phyloP scores from a whole-genome alignment of 176 grass and related monocot genomes.

The Pontederia paniculata region DNA sequence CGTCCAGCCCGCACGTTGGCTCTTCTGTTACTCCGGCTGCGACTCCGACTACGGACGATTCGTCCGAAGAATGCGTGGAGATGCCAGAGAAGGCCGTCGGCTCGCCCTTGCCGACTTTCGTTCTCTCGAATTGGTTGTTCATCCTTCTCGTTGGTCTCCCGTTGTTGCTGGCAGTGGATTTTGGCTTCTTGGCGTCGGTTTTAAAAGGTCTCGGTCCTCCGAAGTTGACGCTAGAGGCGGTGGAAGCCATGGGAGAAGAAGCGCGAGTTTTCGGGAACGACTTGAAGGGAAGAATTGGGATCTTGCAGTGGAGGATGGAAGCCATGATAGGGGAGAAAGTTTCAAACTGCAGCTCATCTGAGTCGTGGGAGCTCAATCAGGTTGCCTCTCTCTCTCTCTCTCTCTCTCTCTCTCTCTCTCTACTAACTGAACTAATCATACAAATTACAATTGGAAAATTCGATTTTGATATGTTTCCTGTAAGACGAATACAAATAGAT shows the following conservation, averaged over 20 bases:
- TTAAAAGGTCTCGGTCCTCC: conserved; percentile 31
- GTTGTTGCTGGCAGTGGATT: conserved; percentile 45
- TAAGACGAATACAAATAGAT: neutral
- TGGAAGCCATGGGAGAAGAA: conserved; percentile 27
- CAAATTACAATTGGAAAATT: no score
- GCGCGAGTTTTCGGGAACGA: conserved; percentile 21
- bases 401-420: neutral
- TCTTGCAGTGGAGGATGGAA: conserved; percentile 30
- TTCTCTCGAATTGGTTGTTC: neutral
- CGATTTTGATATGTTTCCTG: neutral
- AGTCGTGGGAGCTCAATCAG: conserved; percentile 72
- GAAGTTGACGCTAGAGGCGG: conserved; percentile 34
- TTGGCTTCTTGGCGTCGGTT: conserved; percentile 31
- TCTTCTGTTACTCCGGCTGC: conserved; percentile 15
- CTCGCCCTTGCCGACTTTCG: neutral
- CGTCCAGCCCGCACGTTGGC: neutral
- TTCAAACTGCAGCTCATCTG: conserved; percentile 43
- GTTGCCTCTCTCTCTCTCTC: conserved; percentile 25
- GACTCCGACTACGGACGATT: conserved; percentile 34
- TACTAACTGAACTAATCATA: no score
- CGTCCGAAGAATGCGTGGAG: conserved; percentile 30
- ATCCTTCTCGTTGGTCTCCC: conserved; percentile 26
- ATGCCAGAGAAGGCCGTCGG: neutral
- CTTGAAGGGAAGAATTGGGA: conserved; percentile 26
- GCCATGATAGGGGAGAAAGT: conserved; percentile 25